Base-by-base conservation (phyloP, 352 stramenopile genomes). In the Globisporangium mamillatum region DNA sequence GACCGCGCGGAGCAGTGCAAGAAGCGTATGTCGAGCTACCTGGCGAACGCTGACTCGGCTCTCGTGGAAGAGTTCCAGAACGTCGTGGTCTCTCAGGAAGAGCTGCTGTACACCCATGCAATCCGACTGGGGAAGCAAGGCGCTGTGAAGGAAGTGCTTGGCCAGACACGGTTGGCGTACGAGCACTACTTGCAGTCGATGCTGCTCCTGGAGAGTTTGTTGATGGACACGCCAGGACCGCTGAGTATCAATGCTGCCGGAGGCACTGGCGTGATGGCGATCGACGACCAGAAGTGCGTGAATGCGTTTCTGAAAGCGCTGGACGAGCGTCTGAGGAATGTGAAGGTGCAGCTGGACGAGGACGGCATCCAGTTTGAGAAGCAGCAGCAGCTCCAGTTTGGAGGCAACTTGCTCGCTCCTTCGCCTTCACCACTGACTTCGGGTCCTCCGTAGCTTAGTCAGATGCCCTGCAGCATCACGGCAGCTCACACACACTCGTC, bases 1-100 rank as follows among this genome's bases (percentile, higher is more conserved):
- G 71, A 84, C 27, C 76, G 80, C n/a, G 85, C 82, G 14, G 85
- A 93, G 48, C 79, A 87, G 50, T 90, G 81, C 63, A 88, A 89
- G 60, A 73, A 75, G 48, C 74, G 72, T 20, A 84, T 92, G 79
- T 60, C 70, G 10, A 46, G 53, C n/a, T 71, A 64, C 24, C 27
- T 73, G 12, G 41, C 67, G 2, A 70, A 62, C 2, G 69, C 63
- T 22, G 63, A 76, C 54, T 53, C 56, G 0, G 62, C 70, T 6
- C 62, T 63, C 0, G 36, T 63, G 0, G 29, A 38, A 4, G 70
- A 76, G 25, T 44, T 76, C 32, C 70, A 67, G 7, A 58, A 60
- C 46, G 65, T 72, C 9, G 69, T 83, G 4, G 72, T 84, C 8
- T 87, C 79, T 1, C 81, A 85, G 29, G 80, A 89, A 55, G 82